Conservation (phyloP, 306 rosid species). For the Adenanthera pavonina region DNA sequence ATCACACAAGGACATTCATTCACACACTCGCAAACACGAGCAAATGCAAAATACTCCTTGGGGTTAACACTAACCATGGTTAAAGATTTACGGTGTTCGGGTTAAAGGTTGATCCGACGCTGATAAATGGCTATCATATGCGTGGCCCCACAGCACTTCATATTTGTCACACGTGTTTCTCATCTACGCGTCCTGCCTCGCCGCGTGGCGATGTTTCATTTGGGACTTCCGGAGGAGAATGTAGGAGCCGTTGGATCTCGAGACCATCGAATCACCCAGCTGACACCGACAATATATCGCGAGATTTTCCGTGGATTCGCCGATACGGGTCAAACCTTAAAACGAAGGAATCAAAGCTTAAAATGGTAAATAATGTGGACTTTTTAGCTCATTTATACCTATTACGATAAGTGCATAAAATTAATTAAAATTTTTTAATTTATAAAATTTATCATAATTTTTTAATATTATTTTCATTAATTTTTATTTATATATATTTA, state of each 20-base stretch:
- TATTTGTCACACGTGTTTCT: constrained; percentile 27
- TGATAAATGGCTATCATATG: not conserved
- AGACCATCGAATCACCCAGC: not conserved
- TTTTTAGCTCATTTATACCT: no score
- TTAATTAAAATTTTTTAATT: no score
- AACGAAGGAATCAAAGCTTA: not conserved
- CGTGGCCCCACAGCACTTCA: constrained; percentile 43
- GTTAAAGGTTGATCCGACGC: not conserved
- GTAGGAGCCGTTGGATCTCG: constrained; percentile 31
- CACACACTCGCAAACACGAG: constrained; percentile 25
- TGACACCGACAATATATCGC: constrained; percentile 75
- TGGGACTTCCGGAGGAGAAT: not conserved
- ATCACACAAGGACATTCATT: constrained; percentile 40
- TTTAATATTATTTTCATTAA: no score
- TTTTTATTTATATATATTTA: no score
- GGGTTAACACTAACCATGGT: constrained; percentile 40
- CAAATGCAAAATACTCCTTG: not conserved
- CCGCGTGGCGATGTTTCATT: constrained; percentile 39
- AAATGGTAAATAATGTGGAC: not conserved
- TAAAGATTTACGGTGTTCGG: not conserved
- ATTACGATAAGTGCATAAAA: no score
- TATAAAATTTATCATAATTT: no score
- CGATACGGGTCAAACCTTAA: not conserved
- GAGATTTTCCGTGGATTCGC: constrained; percentile 33
- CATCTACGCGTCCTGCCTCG: rapidly evolving